phyloP scores from a whole-genome alignment of 2,329 filamentous ascomycete genomes.

The Elsinoe arachidis region DNA sequence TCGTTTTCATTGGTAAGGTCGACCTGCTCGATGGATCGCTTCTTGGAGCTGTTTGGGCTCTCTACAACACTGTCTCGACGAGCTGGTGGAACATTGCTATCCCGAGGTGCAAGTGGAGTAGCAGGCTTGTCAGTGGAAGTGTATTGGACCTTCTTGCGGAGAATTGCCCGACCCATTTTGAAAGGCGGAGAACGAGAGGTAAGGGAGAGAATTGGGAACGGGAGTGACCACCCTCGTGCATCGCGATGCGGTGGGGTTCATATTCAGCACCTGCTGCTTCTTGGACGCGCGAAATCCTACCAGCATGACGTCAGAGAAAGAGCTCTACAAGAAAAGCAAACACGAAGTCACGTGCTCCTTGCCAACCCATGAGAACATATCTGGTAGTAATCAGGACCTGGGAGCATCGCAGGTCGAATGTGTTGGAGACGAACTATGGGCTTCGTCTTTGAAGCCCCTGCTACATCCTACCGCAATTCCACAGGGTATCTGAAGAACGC shows the following conservation, averaged over 20 bases:
- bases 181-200: neutral
- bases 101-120: neutral
- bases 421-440: too few relatives aligned
- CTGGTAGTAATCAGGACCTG: too few relatives aligned
- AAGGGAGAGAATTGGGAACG: neutral
- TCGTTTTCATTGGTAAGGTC: neutral
- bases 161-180: neutral
- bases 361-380: too few relatives aligned
- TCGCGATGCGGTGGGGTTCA: neutral
- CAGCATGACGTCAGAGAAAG: neutral
- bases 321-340: too few relatives aligned
- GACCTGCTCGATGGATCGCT: neutral
- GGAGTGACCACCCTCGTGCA: neutral
- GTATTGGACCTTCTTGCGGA: neutral
- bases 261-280: neutral
- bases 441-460: too few relatives aligned
- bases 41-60: neutral
- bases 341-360: too few relatives aligned
- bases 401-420: too few relatives aligned
- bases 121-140: neutral
- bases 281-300: neutral
- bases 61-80: neutral
- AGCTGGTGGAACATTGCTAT: neutral
- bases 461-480: too few relatives aligned
- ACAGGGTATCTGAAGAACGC: too few relatives aligned